Base-by-base conservation (phyloP, 1,139 yeast species). In the Candida anutae region DNA sequence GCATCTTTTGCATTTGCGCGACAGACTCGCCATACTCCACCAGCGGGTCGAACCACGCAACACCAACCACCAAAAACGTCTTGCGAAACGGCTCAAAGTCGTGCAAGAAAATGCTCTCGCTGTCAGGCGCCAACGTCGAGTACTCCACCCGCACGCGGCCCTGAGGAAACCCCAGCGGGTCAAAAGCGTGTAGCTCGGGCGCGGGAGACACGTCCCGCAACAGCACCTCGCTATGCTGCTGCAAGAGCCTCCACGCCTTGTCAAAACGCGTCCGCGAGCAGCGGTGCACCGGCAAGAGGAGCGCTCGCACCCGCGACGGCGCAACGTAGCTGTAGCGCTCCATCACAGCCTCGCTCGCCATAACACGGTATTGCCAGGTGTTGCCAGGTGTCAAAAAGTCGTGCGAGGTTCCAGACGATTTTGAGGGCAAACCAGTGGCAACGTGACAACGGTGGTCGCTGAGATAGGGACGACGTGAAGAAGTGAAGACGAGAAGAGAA, bases 61-160 rank as follows among this genome's bases (percentile, higher is more conserved):
- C 43, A 0, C 93, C 95, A 20, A 88, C 45, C 1, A 82, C 68
- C 5, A 78, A 62, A 38, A 80, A 77, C 0, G 77, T 70, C 48
- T 85, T 85, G 29, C 97, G 58, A 51, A 69, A 84, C 1, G 95
- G 95, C 51, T 90, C 97, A 39, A 88, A 76, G 51, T 88, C 96
- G 41, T 82, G 84, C 30, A 88, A 58, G 34, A 82, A 79, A 6
- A 76, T 55, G 13, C 62, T 60, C 28, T 77, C 83, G 15, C 65
- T 60, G 33, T 79, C 84, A 9, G 69, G 68, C 18, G 59, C 50
- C 2, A 67, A 43, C 0, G 71, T 53, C 14, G 51, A 55, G 38
- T 76, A 74, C 32, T 79, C 79, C 41, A 70, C 80, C 11, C 74
- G 49, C 1, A 84, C 54, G 28, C 78, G 58, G 0, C 97, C 97